Percentiles rank a stretch among this genome's conserved stretches.
Evolutionary conservation across 306 rosid genomes (phyloP).

Genomic region (Quercus glauca): DNA sequence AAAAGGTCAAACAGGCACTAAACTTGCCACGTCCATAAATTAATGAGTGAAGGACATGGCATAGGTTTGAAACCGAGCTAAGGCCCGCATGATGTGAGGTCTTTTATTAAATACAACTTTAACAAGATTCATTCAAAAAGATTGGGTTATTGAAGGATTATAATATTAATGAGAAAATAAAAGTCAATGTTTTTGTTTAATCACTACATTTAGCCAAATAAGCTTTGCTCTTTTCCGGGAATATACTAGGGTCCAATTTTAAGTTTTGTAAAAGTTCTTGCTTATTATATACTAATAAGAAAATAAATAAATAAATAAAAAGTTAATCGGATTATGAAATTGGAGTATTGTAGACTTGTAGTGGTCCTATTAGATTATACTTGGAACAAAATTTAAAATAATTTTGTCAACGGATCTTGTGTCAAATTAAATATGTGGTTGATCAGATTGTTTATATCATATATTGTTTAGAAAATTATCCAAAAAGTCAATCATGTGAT

Average conservation of each 20-base stretch:
- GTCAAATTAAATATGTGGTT: too few species aligned
- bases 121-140: not conserved
- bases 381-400: not conserved
- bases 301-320: not conserved
- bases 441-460: too few species aligned
- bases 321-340: not conserved
- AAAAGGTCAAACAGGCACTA: not conserved
- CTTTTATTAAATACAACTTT: not conserved
- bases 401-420: not conserved
- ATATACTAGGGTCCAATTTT: not conserved
- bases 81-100: not conserved
- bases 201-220: not conserved
- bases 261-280: not conserved
- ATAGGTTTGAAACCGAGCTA: not conserved
- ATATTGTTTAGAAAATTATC: too few species aligned
- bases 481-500: too few species aligned
- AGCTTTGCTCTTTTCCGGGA: not conserved
- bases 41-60: not conserved
- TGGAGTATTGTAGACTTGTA: not conserved
- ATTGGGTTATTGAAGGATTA: not conserved
- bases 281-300: not conserved
- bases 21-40: not conserved
- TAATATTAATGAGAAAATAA: not conserved
- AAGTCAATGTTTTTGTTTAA: not conserved
- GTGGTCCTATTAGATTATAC: not conserved